These are phyloP conservation scores for Coemansia sp. DNA, from an alignment of 192 early-diverging fungal genomes.

Conservation along the genomic window DNA sequence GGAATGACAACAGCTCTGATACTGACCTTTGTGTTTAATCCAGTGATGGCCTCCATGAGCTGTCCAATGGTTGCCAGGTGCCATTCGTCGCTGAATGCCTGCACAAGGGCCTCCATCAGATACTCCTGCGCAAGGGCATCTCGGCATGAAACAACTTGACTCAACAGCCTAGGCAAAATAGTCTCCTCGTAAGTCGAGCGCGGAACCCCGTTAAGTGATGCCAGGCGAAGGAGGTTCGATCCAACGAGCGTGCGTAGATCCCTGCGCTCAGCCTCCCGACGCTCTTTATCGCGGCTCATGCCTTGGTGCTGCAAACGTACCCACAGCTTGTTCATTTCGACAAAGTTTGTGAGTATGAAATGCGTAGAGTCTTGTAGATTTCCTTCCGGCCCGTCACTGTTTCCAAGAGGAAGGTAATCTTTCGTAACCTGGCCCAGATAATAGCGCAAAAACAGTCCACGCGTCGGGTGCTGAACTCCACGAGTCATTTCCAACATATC, in stretches of 20 bases:
- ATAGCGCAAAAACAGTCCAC: slow-evolving; percentile 95
- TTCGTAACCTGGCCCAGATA: slow-evolving; percentile 94
- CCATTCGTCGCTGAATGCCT: slow-evolving; percentile 97
- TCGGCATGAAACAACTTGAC: slow-evolving; percentile 94
- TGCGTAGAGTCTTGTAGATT: slow-evolving; percentile 89
- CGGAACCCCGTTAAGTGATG: slow-evolving; percentile 87
- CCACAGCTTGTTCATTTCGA: slow-evolving; percentile 99
- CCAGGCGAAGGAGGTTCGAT: slow-evolving; percentile 90
- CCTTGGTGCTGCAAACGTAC: slow-evolving; percentile 98
- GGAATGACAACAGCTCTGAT: slow-evolving; percentile 96
- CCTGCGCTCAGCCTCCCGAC: slow-evolving; percentile 92
- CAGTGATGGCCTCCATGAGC: slow-evolving; percentile 87
- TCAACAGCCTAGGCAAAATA: slow-evolving; percentile 89
- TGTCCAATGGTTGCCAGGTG: slow-evolving; percentile 88
- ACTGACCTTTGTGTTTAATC: slow-evolving; percentile 90
- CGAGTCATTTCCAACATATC: slow-evolving; percentile 99
- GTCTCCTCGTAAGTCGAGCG: slow-evolving; percentile 79
- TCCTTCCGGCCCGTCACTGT: slow-evolving; percentile 60
- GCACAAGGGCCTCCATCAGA: slow-evolving; percentile 98
- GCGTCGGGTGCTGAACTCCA: slow-evolving; percentile 98
- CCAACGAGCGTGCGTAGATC: slow-evolving; percentile 97
- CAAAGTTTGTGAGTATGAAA: slow-evolving; percentile 96
- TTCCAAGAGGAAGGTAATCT: slow-evolving; percentile 86
- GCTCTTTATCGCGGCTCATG: slow-evolving; percentile 88
- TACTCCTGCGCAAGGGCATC: slow-evolving; percentile 99